Percentiles rank a stretch among this genome's conserved stretches.
phyloP scores from a whole-genome alignment of 306 rosid genomes.

The Abrus pulchellus region DNA sequence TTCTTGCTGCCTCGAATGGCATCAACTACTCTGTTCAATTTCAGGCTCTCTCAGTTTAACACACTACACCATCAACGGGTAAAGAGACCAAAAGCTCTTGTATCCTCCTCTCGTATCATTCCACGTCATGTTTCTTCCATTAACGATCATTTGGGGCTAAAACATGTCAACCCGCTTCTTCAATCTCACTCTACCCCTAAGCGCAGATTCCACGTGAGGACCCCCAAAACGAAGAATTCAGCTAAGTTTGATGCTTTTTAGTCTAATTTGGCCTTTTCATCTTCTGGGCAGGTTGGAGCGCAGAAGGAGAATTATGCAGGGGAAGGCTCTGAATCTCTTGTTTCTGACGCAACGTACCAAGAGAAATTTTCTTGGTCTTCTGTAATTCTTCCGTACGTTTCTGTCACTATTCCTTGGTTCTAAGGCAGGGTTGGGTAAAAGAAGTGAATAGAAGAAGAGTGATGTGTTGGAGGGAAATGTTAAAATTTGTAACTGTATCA shows the following conservation, averaged over 20 bases:
- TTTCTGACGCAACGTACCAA: conserved; percentile 56
- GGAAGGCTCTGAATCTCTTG: conserved; percentile 60
- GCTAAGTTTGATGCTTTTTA: conserved; percentile 49
- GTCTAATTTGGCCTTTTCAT: conserved; percentile 31
- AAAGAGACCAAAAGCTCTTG: conserved; percentile 47
- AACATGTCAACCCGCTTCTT: conserved; percentile 45
- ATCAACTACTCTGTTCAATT: conserved; percentile 57
- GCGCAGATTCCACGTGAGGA: conserved; percentile 62
- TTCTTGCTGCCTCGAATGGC: conserved; percentile 59
- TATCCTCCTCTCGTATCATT: conserved; percentile 42
- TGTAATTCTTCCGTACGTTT: conserved; percentile 85
- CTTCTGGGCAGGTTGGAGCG: conserved; percentile 69
- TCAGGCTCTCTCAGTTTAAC: conserved; percentile 42
- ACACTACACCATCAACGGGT: conserved; percentile 49
- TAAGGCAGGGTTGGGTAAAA: background rate
- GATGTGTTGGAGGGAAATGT: background rate
- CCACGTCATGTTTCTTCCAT: conserved; percentile 47
- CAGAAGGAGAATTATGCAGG: conserved; percentile 63
- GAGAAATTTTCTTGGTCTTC: conserved; percentile 83
- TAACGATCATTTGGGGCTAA: conserved; percentile 41
- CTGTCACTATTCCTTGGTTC: conserved; percentile 11
- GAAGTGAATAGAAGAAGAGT: background rate
- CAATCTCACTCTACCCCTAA: conserved; percentile 45
- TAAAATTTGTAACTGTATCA: background rate
- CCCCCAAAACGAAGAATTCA: conserved; percentile 34